These are phyloP conservation scores for Pittosporum tobira DNA, from an alignment of 129 eudicot genomes.

Conservation along the genomic window DNA sequence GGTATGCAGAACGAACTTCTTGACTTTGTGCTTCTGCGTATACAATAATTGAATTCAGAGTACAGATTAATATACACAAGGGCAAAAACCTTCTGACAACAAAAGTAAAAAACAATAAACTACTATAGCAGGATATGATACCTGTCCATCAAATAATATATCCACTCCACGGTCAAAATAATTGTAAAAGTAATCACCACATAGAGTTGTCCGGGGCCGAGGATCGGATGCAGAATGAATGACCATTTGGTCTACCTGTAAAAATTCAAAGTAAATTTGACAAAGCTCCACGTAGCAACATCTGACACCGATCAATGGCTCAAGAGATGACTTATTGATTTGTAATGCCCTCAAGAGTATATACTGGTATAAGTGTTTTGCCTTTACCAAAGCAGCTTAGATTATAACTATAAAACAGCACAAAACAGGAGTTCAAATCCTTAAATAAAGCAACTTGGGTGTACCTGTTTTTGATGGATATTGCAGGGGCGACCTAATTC, in stretches of 20 bases:
- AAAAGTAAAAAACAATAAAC: neutral
- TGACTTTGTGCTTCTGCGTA: slow-evolving; percentile 78
- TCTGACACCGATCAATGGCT: neutral
- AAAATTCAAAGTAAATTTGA: neutral
- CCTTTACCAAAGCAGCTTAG: neutral
- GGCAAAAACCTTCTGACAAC: neutral
- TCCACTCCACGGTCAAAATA: slow-evolving; percentile 87
- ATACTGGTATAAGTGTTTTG: too few species aligned
- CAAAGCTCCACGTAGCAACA: neutral
- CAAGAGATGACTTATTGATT: neutral
- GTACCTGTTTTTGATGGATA: slow-evolving; percentile 85
- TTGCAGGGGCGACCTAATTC: slow-evolving; percentile 91
- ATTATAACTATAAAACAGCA: neutral
- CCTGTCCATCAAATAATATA: slow-evolving; percentile 97
- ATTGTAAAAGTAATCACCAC: slow-evolving; percentile 93
- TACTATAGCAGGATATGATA: slow-evolving; percentile 12
- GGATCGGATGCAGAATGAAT: slow-evolving; percentile 95
- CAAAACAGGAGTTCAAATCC: neutral
- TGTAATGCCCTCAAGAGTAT: neutral
- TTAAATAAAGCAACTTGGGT: neutral
- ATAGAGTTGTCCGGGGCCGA: slow-evolving; percentile 74
- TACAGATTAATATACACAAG: neutral
- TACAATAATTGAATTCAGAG: neutral
- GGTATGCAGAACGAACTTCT: slow-evolving; percentile 90
- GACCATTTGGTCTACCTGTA: slow-evolving; percentile 97